Evolutionary conservation across 345 rosid genomes (phyloP), one percentile per base, ranked within the genome.

Genomic region (Sonneratia alba): DNA sequence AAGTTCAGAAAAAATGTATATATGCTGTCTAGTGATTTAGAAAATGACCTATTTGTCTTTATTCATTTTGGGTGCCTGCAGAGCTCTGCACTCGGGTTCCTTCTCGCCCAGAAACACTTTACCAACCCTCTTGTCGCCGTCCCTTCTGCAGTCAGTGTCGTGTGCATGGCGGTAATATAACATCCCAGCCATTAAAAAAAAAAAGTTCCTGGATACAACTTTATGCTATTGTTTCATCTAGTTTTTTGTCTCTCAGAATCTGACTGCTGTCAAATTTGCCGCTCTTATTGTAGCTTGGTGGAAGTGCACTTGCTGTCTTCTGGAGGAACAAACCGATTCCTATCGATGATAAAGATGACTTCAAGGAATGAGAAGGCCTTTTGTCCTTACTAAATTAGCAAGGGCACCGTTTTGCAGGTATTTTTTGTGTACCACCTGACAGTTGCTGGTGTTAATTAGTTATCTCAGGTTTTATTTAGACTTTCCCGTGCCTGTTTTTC

Each of bases 71-170:
- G 18, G 38, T 62, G 66, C 16, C 66, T 15, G 74, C 95, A 91
- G 97, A 91, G 99, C 79, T 95, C 99, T 12, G 97, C 97, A 19
- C 96, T 95, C 1, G 99, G 99, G 15, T 95, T 90, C 83, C 86
- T 91, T 76, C 97, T 95, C 6, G 97, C 97, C 6, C 97, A 90
- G 81, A 94, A 80, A 77, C 97, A 95, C 83, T 95, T 95, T 73
- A 89, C 91, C 21, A 95, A 95, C 73, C 97, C 97, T 55, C 88
- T 91, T 3, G 99, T 95, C 6, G 96, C 96, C 36, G 97, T 92
- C 73, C 99, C 97, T 69, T 95, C 99, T 64, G 99, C 97, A 27
- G 97, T 95, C 69, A 95, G 99, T 7, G 97, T 95, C 40, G 99
- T 95, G 75, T 92, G 91, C 79, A 95, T 92, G 99, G 99, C 97